Evolutionary conservation across 306 rosid species (phyloP), one percentile per base, ranked within the genome.

Genomic region (Hippophae rhamnoides): DNA sequence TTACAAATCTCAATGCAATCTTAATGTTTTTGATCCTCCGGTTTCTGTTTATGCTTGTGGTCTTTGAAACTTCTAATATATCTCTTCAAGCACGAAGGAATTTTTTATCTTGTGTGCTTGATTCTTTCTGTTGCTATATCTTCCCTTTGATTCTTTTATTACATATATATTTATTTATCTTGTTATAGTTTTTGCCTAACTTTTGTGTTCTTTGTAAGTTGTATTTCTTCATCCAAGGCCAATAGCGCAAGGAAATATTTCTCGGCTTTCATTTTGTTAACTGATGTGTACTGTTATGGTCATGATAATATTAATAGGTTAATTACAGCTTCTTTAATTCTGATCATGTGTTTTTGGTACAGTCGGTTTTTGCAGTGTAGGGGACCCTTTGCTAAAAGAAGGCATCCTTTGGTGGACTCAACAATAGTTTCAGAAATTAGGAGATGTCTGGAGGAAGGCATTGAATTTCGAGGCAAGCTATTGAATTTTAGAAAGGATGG

Each of bases 341-440:
- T 78, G 69, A 60, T 31, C 60, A 47, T 47, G 48, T 62, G 43
- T 57, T 61, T 65, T 79, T 74, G n/a, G 76, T 76, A 57, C 97
- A 93, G 99, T 72, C 99, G 99, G 44, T 93, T 93, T 79, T 74
- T 93, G 86, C 99, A 93, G 70, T 86, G 92, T 82, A 86, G 99
- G 67, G 99, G 99, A 54, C 99, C 99, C 42, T 93, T 86, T 69
- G 95, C 99, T 48, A 93, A 93, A 72, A 80, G 99, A 82, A 78
- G 99, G 77, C 99, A 93, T 70, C 90, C 95, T 43, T 76, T 88
- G 75, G 97, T 93, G 63, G 90, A 93, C 72, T 86, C 97, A 8
- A 62, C 84, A 5, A 85, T 93, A 58, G 81, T 93, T 76, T 72
- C 90, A 64, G 95, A 93, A 69, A 93, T 93, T 43, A 86, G 92